phyloP scores from a whole-genome alignment of 2,329 filamentous ascomycete genomes.

The Dothiorella sarmentorum region DNA sequence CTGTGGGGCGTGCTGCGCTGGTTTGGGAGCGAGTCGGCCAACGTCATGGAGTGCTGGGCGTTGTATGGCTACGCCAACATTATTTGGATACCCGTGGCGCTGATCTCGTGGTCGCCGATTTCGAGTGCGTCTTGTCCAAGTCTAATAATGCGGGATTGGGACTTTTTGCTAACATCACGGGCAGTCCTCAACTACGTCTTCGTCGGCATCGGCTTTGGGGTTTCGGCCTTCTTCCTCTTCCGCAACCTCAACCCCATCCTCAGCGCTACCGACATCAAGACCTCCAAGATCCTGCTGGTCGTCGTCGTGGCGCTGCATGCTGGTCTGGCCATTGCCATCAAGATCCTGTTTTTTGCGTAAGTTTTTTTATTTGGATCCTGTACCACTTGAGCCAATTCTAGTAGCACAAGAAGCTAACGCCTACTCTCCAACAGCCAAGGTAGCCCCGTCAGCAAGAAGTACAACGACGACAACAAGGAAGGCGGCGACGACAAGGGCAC shows the following conservation, averaged over 20 bases:
- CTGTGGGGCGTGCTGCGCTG: conserved; percentile 88
- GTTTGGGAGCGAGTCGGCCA: conserved; percentile 91
- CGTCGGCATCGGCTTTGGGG: conserved; percentile 61
- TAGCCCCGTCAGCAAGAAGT: conserved; percentile 30
- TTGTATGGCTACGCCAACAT: conserved; percentile 95
- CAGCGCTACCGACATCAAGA: conserved; percentile 87
- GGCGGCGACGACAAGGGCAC: conserved; percentile 25
- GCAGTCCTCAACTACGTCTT: conserved; percentile 84
- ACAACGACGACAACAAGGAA: conserved; percentile 23
- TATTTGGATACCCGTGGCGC: conserved; percentile 92
- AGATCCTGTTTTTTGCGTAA: conserved; percentile 89
- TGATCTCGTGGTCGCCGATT: conserved; percentile 86
- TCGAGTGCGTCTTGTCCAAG: conserved; percentile 49
- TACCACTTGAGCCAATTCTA: no score
- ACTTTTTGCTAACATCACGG: conserved; percentile 23
- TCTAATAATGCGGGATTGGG: no score
- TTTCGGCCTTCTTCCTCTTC: conserved; percentile 38
- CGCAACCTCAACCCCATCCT: conserved; percentile 65
- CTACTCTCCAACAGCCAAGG: conserved; percentile 5
- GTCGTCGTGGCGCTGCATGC: conserved; percentile 82
- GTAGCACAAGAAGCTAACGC: neutral
- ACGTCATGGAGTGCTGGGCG: conserved; percentile 91
- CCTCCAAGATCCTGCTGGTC: conserved; percentile 81
- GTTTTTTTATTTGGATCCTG: conserved; percentile 25
- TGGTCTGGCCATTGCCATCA: conserved; percentile 89